A percentile compares a stretch with the other conserved stretches of the same genome.
Conservation (phyloP, 2,329 filamentous ascomycete species). For the Cytospora paraplurivora region DNA sequence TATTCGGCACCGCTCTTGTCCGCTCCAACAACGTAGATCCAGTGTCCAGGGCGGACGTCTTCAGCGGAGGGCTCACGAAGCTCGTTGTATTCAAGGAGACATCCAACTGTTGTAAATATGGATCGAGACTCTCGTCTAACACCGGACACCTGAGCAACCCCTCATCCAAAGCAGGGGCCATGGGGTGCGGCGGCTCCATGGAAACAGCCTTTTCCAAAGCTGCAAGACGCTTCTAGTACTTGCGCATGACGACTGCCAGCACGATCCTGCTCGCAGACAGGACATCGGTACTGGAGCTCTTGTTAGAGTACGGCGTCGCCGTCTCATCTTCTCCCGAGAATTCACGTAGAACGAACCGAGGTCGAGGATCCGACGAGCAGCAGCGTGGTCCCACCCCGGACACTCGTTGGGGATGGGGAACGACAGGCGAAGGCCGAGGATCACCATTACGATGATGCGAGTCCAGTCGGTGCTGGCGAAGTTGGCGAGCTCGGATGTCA, state of each 20-base stretch:
- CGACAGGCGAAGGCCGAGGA: slow-evolving; percentile 50
- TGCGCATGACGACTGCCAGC: slow-evolving; percentile 48
- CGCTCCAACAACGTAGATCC: slow-evolving; percentile 9
- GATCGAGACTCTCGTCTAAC: slow-evolving; percentile 53
- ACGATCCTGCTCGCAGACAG: slow-evolving; percentile 50
- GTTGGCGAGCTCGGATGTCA: slow-evolving; percentile 36
- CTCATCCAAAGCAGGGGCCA: slow-evolving; percentile 30
- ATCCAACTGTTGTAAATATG: slow-evolving; percentile 50
- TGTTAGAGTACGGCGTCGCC: slow-evolving; percentile 29
- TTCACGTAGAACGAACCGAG: slow-evolving; percentile 44
- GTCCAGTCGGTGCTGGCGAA: slow-evolving; percentile 49
- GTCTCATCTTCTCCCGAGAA: slow-evolving; percentile 35
- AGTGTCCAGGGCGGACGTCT: slow-evolving; percentile 15
- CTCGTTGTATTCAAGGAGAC: slow-evolving; percentile 35
- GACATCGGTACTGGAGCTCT: slow-evolving; percentile 42
- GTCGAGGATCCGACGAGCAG: slow-evolving; percentile 43
- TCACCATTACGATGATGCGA: slow-evolving; percentile 44
- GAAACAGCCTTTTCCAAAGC: slow-evolving; percentile 34
- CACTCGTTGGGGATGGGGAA: slow-evolving; percentile 44
- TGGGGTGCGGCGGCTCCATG: slow-evolving; percentile 9
- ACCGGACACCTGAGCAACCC: slow-evolving; percentile 47
- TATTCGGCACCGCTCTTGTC: slow-evolving; percentile 17
- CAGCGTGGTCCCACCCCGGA: slow-evolving; percentile 41
- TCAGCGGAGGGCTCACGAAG: slow-evolving; percentile 1
- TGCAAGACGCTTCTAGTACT: slow-evolving; percentile 47